These are phyloP conservation scores for Xylariaceae sp. DNA, from an alignment of 2,329 filamentous ascomycete genomes.

Conservation along the genomic window DNA sequence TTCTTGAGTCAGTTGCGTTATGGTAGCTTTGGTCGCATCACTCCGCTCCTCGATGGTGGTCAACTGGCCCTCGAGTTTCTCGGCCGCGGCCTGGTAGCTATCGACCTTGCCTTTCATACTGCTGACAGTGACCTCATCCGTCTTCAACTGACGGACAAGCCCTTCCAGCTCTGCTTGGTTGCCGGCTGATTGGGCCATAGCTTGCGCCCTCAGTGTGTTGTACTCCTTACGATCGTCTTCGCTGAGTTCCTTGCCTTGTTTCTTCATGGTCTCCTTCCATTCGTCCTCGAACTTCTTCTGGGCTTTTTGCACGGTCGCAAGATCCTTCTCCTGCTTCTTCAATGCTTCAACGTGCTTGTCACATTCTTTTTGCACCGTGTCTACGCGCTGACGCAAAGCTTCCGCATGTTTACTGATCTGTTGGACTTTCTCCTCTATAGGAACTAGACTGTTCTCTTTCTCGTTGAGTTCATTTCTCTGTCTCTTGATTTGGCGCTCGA, in stretches of 20 bases:
- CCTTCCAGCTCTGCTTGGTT: conserved; percentile 83
- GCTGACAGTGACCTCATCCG: conserved; percentile 85
- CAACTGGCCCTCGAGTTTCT: conserved; percentile 71
- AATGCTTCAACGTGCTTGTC: conserved; percentile 66
- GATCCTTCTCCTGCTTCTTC: conserved; percentile 72
- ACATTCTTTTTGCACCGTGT: conserved; percentile 70
- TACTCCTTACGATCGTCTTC: conserved; percentile 88
- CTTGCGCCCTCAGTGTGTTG: conserved; percentile 76
- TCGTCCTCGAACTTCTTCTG: conserved; percentile 84
- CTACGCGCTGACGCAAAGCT: conserved; percentile 63
- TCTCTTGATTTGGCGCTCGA: conserved; percentile 78
- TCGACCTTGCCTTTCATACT: conserved; percentile 88
- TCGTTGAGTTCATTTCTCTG: conserved; percentile 88
- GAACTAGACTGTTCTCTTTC: conserved; percentile 78
- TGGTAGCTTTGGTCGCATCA: conserved; percentile 55
- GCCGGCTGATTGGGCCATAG: conserved; percentile 74
- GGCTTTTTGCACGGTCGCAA: conserved; percentile 82
- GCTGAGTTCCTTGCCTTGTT: conserved; percentile 81
- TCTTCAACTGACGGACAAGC: conserved; percentile 82
- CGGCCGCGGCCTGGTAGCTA: conserved; percentile 66
- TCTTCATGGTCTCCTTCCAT: conserved; percentile 78
- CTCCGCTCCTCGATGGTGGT: conserved; percentile 65
- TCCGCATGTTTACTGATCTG: conserved; percentile 70
- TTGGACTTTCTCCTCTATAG: conserved; percentile 86
- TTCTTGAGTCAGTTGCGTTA: conserved; percentile 69